Evolutionary conservation across 257 asterid genomes (phyloP), one percentile per base, ranked within the genome.

Genomic region (Misopates orontium): DNA sequence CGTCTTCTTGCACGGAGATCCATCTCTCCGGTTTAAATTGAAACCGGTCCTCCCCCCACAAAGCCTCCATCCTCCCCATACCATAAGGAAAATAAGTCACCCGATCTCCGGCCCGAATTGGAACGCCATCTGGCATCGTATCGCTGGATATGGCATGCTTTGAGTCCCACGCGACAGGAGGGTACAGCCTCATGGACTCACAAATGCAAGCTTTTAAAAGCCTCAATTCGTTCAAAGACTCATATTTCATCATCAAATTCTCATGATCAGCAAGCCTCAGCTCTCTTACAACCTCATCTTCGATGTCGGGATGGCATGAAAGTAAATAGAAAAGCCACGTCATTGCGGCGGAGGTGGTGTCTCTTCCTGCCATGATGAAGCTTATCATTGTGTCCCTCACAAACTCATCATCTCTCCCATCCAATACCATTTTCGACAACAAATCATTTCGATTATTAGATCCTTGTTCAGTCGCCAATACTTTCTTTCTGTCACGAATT

Each of bases 71-170:
- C 71, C 95, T 87, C 69, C 93, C 96, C 95, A 85, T 85, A 8
- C 95, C 97, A 36, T 87, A 89, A 0, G 89, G 94, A 58, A 87
- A 87, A 65, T 84, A 86, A 4, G 96, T 89, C 9, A 89, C 90
- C 68, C 95, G 67, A 68, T 84, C 89, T 8, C 96, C 95, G 6
- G 79, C 72, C 23, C 54, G 55, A 32, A 75, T 75, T 62, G 6
- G 67, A 40, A 82, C 77, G 41, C 85, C 87, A 32, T 82, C 87
- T 6, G 87, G 85, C 80, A 84, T 64, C 25, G 50, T 8, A 50
- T 84, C 87, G 45, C 73, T 58, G 14, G 69, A 41, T 0, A 48
- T 24, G 0, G 87, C 82, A 67, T 84, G 87, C 63, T 82, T 82
- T 7, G 90, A 84, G 73, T 84, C 87, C 90, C 90, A 84, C 69